Evolutionary conservation across 805 yeast species (phyloP).

Genomic region (Cyberlindnera veronae): DNA sequence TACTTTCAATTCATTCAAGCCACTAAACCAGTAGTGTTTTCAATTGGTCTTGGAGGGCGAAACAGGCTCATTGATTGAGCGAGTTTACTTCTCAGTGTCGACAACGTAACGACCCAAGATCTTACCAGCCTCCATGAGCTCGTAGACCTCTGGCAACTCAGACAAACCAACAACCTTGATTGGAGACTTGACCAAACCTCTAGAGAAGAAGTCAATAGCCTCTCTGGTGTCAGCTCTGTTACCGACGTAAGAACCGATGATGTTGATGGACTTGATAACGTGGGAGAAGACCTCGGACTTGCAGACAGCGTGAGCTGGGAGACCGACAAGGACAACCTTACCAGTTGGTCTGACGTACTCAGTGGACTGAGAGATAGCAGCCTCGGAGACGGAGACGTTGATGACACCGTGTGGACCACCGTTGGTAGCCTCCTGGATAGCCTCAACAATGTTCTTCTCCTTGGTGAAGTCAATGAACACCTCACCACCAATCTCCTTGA

Average conservation of each 20-base stretch:
- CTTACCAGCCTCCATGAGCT: conserved; percentile 78
- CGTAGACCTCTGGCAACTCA: conserved; percentile 65
- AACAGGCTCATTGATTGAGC: background rate
- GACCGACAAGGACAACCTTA: conserved; percentile 58
- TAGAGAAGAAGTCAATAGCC: conserved; percentile 69
- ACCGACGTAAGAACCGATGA: conserved; percentile 80
- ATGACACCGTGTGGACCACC: conserved; percentile 65
- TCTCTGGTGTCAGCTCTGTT: conserved; percentile 84
- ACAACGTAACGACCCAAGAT: conserved; percentile 71
- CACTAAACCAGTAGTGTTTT: background rate
- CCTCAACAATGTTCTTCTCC: conserved; percentile 49
- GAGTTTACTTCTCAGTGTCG: conserved; percentile 14
- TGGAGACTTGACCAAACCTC: conserved; percentile 70
- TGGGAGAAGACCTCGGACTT: conserved; percentile 49
- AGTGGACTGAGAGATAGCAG: conserved; percentile 47
- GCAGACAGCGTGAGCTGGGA: conserved; percentile 59
- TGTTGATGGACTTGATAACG: conserved; percentile 51
- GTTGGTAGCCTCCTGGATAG: conserved; percentile 45
- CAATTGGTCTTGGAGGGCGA: too few species aligned
- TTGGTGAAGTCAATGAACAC: conserved; percentile 54
- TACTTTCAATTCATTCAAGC: background rate
- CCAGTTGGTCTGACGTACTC: conserved; percentile 59
- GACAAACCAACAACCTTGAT: conserved; percentile 74
- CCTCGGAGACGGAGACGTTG: conserved; percentile 43
- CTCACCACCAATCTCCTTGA: conserved; percentile 62